phyloP scores from a whole-genome alignment of 768 basidiomycete genomes.

The Gautieria morchelliformis region DNA sequence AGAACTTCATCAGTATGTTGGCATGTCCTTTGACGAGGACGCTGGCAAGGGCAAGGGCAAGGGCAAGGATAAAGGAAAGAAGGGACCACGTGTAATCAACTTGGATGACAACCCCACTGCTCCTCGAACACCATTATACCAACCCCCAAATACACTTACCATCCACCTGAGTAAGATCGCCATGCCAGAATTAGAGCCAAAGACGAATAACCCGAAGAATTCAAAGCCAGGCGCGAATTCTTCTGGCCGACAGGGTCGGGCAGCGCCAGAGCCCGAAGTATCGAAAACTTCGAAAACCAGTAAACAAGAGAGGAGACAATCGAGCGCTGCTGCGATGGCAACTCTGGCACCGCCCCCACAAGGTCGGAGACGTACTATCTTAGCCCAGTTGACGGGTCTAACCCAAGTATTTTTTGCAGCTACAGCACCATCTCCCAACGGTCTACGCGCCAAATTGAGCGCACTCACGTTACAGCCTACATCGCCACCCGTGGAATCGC shows the following conservation, averaged over 20 bases:
- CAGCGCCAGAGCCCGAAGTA: background rate
- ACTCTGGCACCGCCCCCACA: background rate
- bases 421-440: background rate
- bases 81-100: conserved; percentile 19
- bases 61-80: conserved; percentile 36
- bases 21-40: conserved; percentile 61
- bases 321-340: background rate
- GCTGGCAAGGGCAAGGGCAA: conserved; percentile 7
- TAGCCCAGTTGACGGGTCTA: background rate
- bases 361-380: background rate
- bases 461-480: background rate
- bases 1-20: conserved; percentile 17
- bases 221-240: background rate
- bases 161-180: conserved; percentile 80
- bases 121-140: conserved; percentile 27
- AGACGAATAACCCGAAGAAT: conserved; percentile 2
- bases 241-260: background rate
- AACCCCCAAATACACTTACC: conserved; percentile 56
- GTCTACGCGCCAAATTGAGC: background rate
- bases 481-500: background rate
- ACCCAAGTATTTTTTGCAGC: background rate
- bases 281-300: too few relatives aligned
- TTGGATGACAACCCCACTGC: conserved; percentile 5
- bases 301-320: background rate
- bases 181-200: conserved; percentile 73